These are phyloP conservation scores for Ogataea ramenticola DNA, from an alignment of 805 yeast genomes.

Conservation along the genomic window DNA sequence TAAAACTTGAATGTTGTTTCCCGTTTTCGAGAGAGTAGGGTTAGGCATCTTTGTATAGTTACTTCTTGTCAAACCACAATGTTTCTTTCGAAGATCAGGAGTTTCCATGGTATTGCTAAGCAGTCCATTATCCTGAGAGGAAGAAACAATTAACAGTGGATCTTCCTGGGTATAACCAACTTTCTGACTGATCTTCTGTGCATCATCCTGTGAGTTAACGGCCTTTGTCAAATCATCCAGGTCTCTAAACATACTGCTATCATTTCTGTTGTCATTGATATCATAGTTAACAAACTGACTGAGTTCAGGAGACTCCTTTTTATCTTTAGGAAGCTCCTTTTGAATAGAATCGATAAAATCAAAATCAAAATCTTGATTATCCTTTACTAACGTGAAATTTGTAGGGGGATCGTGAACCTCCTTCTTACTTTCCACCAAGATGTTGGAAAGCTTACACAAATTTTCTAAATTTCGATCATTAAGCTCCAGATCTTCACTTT, in stretches of 20 bases:
- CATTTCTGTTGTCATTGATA: background rate
- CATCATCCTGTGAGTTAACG: background rate
- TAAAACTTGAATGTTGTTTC: conserved; percentile 12
- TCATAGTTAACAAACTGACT: background rate
- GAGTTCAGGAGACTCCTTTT: background rate
- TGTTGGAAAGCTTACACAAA: conserved; percentile 3
- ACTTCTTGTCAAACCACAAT: too few relatives aligned
- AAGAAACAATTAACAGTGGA: background rate
- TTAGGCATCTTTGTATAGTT: too few relatives aligned
- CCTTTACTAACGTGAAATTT: background rate
- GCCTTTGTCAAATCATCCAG: background rate
- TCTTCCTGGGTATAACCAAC: conserved; percentile 1
- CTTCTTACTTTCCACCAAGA: background rate
- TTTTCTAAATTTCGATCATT: conserved; percentile 7
- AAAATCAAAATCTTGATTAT: background rate
- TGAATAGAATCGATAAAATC: background rate
- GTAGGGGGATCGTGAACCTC: too few relatives aligned
- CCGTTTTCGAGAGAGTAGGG: background rate
- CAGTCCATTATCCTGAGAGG: background rate
- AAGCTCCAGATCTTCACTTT: conserved; percentile 1
- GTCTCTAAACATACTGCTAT: background rate
- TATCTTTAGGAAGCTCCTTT: background rate
- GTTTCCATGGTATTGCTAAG: too few relatives aligned
- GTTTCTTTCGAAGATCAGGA: too few relatives aligned
- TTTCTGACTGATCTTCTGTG: conserved; percentile 4